Conservation (phyloP, 1,139 yeast genomes). For the Ashbya aceris region DNA sequence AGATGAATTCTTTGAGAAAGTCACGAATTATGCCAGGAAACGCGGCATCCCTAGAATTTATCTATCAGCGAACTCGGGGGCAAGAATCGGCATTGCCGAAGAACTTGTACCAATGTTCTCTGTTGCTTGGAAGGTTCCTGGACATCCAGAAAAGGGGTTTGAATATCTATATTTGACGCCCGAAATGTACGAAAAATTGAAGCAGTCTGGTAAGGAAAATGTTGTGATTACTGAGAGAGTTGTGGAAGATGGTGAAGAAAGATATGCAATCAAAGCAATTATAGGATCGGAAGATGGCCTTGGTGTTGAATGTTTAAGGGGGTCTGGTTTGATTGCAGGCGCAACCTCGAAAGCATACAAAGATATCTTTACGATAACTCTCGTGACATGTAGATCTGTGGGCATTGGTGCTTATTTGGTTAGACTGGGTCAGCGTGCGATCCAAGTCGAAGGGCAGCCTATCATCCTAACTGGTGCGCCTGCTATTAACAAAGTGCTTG, state of each 20-base stretch:
- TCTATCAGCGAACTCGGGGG: constrained; percentile 97
- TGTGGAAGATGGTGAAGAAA: constrained; percentile 77
- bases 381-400: constrained; percentile 96
- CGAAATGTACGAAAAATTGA: constrained; percentile 54
- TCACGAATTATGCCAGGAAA: constrained; percentile 83
- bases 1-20: constrained; percentile 82
- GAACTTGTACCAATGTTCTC: constrained; percentile 82
- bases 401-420: constrained; percentile 99
- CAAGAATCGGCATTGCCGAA: constrained; percentile 96
- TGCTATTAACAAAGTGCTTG: constrained; percentile 90
- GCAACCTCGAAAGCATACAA: constrained; percentile 96
- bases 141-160: constrained; percentile 77
- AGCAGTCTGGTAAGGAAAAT: constrained; percentile 48
- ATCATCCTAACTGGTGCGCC: constrained; percentile 98
- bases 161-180: constrained; percentile 72
- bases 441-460: constrained; percentile 98
- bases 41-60: constrained; percentile 92
- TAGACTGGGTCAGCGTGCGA: constrained; percentile 96
- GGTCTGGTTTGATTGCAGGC: constrained; percentile 98
- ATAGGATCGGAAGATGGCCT: constrained; percentile 93
- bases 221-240: constrained; percentile 67
- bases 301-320: constrained; percentile 96
- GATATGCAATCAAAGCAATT: constrained; percentile 72
- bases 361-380: constrained; percentile 90
- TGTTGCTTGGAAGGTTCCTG: constrained; percentile 84